Percentiles rank a stretch among this genome's conserved stretches.
phyloP scores from a whole-genome alignment of 176 grass and related monocot species.

The Ensete ventricosum region DNA sequence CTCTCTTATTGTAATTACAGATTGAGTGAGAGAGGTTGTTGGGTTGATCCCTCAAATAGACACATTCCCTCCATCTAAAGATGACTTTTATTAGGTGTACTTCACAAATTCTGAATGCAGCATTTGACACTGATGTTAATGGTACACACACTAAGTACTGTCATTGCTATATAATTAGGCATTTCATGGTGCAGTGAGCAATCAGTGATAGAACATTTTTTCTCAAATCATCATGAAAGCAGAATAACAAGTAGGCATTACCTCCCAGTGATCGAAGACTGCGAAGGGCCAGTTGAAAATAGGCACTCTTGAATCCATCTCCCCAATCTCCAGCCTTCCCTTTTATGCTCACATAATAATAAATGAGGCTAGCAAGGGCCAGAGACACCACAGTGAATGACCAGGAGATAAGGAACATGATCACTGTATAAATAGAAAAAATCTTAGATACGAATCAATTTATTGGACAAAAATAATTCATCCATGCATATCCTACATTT shows the following conservation, averaged over 20 bases:
- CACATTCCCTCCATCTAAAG: too few species aligned
- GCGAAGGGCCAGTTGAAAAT: slow-evolving; percentile 88
- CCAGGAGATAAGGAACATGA: slow-evolving; percentile 99
- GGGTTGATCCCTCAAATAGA: too few species aligned
- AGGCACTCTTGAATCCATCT: slow-evolving; percentile 97
- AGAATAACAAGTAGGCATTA: slow-evolving; percentile 28
- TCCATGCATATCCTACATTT: background rate
- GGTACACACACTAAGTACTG: too few species aligned
- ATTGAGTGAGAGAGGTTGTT: too few species aligned
- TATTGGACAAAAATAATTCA: background rate
- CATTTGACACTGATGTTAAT: too few species aligned
- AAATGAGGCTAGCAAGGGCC: slow-evolving; percentile 93
- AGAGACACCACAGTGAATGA: slow-evolving; percentile 86
- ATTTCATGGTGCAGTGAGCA: background rate
- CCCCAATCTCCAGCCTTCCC: slow-evolving; percentile 98
- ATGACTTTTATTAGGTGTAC: too few species aligned
- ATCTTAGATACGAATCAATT: slow-evolving; percentile 9
- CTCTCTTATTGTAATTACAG: too few species aligned
- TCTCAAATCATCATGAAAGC: background rate
- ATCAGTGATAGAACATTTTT: too few species aligned
- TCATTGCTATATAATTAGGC: too few species aligned
- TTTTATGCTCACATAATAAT: slow-evolving; percentile 98
- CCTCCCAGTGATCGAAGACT: slow-evolving; percentile 96
- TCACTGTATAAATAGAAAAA: slow-evolving; percentile 46
- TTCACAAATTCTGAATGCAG: too few species aligned